Evolutionary conservation across 106 monocot genomes (phyloP).

Genomic region (Phalaenopsis aphrodite): DNA sequence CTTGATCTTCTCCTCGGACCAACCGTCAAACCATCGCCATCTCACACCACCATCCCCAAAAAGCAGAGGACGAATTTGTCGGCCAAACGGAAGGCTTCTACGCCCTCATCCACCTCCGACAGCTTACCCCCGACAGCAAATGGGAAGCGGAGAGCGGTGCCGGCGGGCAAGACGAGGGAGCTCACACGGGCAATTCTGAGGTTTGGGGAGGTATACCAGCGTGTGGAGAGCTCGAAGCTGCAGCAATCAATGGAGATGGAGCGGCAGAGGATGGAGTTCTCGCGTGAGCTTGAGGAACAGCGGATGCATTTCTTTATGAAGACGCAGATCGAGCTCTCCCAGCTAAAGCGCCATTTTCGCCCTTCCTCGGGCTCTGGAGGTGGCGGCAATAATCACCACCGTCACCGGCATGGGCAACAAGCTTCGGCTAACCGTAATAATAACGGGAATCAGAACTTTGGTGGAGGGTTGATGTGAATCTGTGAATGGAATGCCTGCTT

Average conservation of each 20-base stretch:
- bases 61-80: background rate
- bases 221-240: conserved; percentile 54
- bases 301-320: conserved; percentile 69
- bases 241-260: conserved; percentile 63
- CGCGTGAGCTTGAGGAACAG: conserved; percentile 59
- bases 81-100: background rate
- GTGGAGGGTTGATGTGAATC: background rate
- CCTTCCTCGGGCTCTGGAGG: background rate
- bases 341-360: conserved; percentile 10
- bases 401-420: background rate
- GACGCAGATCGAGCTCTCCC: conserved; percentile 39
- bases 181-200: conserved; percentile 39
- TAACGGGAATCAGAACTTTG: background rate
- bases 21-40: background rate
- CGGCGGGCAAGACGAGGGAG: conserved; percentile 16
- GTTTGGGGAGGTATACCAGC: conserved; percentile 72
- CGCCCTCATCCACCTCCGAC: conserved; percentile 28
- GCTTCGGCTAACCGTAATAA: background rate
- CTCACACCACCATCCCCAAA: conserved; percentile 20
- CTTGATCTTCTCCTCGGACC: conserved; percentile 57
- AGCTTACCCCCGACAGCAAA: conserved; percentile 27
- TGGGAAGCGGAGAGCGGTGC: background rate
- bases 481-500: background rate
- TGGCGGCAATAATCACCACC: background rate
- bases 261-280: conserved; percentile 55